Base-by-base conservation (phyloP, 2,329 filamentous ascomycete genomes). In the Ceratocystis cubensis region DNA sequence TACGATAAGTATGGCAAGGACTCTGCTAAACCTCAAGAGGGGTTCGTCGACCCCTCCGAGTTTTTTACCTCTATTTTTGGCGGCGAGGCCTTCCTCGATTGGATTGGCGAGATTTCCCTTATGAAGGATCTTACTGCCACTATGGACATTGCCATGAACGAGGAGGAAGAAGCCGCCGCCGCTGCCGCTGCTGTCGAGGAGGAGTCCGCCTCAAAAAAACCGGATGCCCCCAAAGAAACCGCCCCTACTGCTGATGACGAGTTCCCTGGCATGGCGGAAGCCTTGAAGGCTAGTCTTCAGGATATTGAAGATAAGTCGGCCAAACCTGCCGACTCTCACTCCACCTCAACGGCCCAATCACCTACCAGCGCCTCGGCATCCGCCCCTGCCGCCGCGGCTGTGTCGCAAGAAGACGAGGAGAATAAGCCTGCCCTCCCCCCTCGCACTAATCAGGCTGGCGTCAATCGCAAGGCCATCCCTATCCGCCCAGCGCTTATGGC, bases 21-120 rank as follows among this genome's bases (percentile, higher is more conserved):
- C 73, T 86, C 90, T 71, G 92, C 94, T 5, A 89, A 93, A 74
- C 94, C 94, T 0, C 85, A 87, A 72, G 89, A 91, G 72, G 94
- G 94, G 69, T 99, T 99, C 75, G 89, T 89, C 80, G 94, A 99
- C 75, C 94, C 94, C 1, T 84, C 91, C 70, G 94, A 99, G 77
- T 99, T 99, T 82, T 99, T 99, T 78, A 89, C 89, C 73, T 95
- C 92, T 80, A 99, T 99, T 72, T 99, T 99, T 74, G 94, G 94
- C 71, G 94, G 94, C 69, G 93, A 96, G 72, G 91, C 93, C 13
- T 99, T 99, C 73, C 81, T 88, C 69, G 93, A 99, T 79, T 91
- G 94, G 81, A 97, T 99, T 73, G 94, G 94, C 71, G 94, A 99
- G 81, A 96, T 99, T 71, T 94, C 90, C 63, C 84, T 99, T 67